Evolutionary conservation across 495 filamentous ascomycete species (phyloP).

Genomic region (Daldinia caldariorum): DNA sequence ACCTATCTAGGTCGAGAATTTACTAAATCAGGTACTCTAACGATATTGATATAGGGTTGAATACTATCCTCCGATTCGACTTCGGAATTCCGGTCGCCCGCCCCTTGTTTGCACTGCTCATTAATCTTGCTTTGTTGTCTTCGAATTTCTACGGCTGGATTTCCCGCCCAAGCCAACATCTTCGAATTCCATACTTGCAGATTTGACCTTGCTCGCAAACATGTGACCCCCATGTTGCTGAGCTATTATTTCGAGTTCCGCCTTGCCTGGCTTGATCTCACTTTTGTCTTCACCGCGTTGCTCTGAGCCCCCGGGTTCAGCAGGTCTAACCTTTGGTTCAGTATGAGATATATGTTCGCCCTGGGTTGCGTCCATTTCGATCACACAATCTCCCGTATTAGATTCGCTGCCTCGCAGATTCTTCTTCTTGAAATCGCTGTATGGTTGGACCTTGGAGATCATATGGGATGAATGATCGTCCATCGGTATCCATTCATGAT

Average conservation of each 20-base stretch:
- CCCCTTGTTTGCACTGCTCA: not conserved
- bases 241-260: not conserved
- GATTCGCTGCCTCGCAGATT: not conserved
- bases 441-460: conserved; percentile 35
- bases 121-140: conserved; percentile 34
- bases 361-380: conserved; percentile 30
- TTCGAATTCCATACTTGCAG: conserved; percentile 31
- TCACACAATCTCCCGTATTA: conserved; percentile 35
- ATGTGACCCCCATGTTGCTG: conserved; percentile 25
- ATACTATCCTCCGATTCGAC: conserved; percentile 12
- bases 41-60: conserved; percentile 26
- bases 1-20: not conserved
- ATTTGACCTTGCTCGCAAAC: conserved; percentile 26
- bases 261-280: conserved; percentile 26
- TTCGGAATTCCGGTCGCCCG: conserved; percentile 1
- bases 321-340: conserved; percentile 21
- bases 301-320: conserved; percentile 18
- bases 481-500: conserved; percentile 25
- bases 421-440: conserved; percentile 18
- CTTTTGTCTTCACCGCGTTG: conserved; percentile 29
- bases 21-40: not conserved
- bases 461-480: conserved; percentile 41
- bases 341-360: conserved; percentile 17
- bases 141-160: conserved; percentile 26
- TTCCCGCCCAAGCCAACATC: conserved; percentile 34